A percentile compares a stretch with the other conserved stretches of the same genome.
Evolutionary conservation across 257 asterid genomes (phyloP).

Genomic region (Linderniella brevidens): DNA sequence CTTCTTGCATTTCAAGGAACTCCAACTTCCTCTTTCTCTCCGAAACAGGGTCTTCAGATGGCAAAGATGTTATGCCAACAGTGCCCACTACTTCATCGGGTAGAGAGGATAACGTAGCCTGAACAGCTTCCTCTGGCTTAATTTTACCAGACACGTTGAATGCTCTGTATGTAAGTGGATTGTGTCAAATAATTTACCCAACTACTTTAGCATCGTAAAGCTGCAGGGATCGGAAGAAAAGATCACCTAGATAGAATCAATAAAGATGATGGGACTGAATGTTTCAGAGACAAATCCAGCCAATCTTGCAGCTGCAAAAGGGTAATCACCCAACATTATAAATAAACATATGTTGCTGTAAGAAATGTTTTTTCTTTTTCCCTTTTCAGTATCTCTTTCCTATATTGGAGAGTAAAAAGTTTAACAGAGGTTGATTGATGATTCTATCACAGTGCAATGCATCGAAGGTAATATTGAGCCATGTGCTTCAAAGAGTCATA

Average conservation of each 20-base stretch:
- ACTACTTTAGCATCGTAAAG: too few species aligned
- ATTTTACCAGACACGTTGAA: slow-evolving; percentile 83
- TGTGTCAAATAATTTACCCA: too few species aligned
- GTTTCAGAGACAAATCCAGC: slow-evolving; percentile 91
- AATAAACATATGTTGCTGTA: too few species aligned
- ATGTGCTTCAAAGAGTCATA: too few species aligned
- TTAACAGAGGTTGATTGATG: too few species aligned
- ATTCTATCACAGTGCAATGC: too few species aligned
- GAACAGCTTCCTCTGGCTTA: slow-evolving; percentile 88
- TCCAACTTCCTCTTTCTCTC: slow-evolving; percentile 95
- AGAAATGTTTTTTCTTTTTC: too few species aligned
- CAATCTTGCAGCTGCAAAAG: slow-evolving; percentile 74
- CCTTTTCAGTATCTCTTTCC: too few species aligned
- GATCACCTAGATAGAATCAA: slow-evolving; percentile 75
- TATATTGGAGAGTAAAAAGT: too few species aligned
- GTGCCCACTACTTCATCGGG: slow-evolving; percentile 99
- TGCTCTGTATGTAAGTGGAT: slow-evolving; percentile 31
- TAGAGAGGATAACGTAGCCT: slow-evolving; percentile 80
- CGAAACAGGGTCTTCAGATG: too few species aligned
- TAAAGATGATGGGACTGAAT: slow-evolving; percentile 87
- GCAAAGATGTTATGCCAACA: slow-evolving; percentile 39
- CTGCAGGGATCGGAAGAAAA: neutral
- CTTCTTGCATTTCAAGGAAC: slow-evolving; percentile 93
- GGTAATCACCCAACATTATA: too few species aligned
- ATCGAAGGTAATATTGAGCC: too few species aligned